These are phyloP conservation scores for Mycena rebaudengoi DNA, from an alignment of 768 basidiomycete genomes.

Conservation along the genomic window DNA sequence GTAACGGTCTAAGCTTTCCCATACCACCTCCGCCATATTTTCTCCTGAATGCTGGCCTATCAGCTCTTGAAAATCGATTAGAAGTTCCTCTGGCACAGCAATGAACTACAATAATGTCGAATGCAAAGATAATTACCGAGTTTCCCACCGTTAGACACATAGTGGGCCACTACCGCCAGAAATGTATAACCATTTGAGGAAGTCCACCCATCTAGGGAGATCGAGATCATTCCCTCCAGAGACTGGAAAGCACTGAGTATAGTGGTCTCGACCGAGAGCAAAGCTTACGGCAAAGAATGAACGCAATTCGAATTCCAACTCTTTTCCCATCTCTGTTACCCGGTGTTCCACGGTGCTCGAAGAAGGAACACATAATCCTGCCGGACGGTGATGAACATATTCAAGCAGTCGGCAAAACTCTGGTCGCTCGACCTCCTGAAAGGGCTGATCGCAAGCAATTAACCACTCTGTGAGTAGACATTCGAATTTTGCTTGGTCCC, in stretches of 20 bases:
- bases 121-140: constrained; percentile 22
- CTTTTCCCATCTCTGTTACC: background rate
- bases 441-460: constrained; percentile 9
- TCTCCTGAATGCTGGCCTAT: constrained; percentile 43
- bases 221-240: constrained; percentile 3
- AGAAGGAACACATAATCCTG: background rate
- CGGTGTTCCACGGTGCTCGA: background rate
- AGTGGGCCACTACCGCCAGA: constrained; percentile 39
- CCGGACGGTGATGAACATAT: constrained; percentile 3
- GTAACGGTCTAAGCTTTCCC: constrained; percentile 37
- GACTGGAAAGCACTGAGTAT: background rate
- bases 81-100: constrained; percentile 38
- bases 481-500: constrained; percentile 9
- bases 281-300: constrained; percentile 3
- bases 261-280: background rate
- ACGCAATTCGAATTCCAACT: background rate
- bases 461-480: constrained; percentile 7
- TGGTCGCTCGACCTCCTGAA: constrained; percentile 4
- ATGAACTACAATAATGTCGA: background rate
- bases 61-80: constrained; percentile 48
- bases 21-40: constrained; percentile 46
- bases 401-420: background rate
- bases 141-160: constrained; percentile 33
- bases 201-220: constrained; percentile 42
- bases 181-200: constrained; percentile 40